Percentiles rank a stretch among this genome's conserved stretches.
Conservation (phyloP, 169 alveolate genomes). For the Eimeria necatrix region DNA sequence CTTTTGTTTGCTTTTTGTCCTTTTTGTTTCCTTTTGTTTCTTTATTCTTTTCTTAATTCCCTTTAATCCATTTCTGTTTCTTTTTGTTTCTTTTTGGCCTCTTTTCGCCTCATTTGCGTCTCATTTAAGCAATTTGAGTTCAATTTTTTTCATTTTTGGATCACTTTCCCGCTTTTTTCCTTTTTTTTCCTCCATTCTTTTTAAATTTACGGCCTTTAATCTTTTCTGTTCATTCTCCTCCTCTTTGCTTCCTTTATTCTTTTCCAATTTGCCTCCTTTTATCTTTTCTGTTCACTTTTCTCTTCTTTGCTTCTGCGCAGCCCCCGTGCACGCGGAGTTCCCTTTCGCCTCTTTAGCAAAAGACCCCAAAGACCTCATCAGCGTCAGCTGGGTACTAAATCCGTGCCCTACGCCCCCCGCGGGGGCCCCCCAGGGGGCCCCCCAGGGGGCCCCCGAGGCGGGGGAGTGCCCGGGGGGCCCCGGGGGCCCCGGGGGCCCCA, state of each 20-base stretch:
- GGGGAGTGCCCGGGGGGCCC: background rate
- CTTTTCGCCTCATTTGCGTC: no score
- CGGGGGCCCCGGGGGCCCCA: background rate
- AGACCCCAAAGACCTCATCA: constrained; percentile 56
- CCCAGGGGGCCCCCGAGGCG: background rate
- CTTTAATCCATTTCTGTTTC: no score
- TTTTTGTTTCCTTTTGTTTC: no score
- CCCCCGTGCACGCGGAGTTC: constrained; percentile 7
- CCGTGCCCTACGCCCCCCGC: background rate
- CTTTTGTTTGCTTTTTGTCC: no score
- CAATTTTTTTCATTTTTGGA: no score
- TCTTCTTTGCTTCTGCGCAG: background rate
- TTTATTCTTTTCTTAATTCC: no score
- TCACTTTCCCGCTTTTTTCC: no score
- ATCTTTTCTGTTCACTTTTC: background rate
- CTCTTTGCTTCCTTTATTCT: background rate
- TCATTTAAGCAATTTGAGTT: no score
- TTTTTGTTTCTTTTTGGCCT: no score
- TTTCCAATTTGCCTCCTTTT: background rate
- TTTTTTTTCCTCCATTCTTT: no score
- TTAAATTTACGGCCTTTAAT: no score
- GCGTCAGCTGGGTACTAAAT: constrained; percentile 73
- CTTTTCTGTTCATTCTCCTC: background rate
- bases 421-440: background rate
- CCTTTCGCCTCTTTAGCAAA: constrained; percentile 9